Evolutionary conservation across 2,329 filamentous ascomycete genomes (phyloP), one percentile per base, ranked within the genome.

Genomic region (Chaetomiaceae sp.): DNA sequence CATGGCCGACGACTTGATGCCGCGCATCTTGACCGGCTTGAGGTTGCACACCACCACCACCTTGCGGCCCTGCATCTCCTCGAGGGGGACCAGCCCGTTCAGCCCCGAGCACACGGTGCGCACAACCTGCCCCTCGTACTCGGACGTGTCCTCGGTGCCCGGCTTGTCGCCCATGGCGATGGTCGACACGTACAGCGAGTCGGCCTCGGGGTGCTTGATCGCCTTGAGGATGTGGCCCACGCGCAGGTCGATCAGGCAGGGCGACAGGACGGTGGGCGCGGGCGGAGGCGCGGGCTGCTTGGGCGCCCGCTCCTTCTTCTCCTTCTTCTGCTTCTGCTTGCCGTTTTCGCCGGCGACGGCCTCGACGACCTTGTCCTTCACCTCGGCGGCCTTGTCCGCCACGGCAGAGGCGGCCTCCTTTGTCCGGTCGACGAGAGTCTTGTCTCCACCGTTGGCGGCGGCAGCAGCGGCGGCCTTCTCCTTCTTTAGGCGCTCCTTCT

Each of bases 1-100:
- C 94, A 99, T 97, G 66, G 91, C 81, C 62, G 75, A 81, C 3
- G 81, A 84, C 75, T 83, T 83, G 75, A 84, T 79, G 62, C 94
- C 94, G 60, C 94, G 89, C 94, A 99, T 99, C 72, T 95, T 99
- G 71, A 97, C 94, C 47, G 94, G 94, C 80, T 99, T 99, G 63
- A 99, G 82, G 74, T 99, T 99, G 79, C 90, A 95, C 20, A 99
- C 92, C 1, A 94, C 89, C 29, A 99, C 82, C 57, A 99, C 89
- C 75, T 95, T 95, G 70, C 94, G 89, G 67, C 85, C 85, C 72
- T 99, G 94, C 94, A 99, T 96, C 71, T 96, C 90, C 71, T 89
- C 90, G 43, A 99, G 80, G 0, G 94, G 94, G 1, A 99, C 76
- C 27, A 96, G 82, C 7, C 94, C 94, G 71, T 96, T 96, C 60